Evolutionary conservation across 345 rosid species (phyloP).

Genomic region (Streptanthus diversifolius): DNA sequence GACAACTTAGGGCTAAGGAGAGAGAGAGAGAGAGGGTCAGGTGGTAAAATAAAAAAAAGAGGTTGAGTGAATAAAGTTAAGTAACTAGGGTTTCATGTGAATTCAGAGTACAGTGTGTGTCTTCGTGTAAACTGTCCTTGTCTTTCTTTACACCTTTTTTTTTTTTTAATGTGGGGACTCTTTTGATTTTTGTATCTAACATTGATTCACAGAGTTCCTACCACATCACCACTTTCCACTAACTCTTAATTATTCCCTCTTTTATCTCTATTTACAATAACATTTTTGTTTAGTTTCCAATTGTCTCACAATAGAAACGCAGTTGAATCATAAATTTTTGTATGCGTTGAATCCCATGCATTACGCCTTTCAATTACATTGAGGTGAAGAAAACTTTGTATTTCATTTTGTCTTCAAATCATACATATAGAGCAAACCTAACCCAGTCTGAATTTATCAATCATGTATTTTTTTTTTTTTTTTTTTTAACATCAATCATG

Average conservation of each 20-base stretch:
- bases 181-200: not conserved
- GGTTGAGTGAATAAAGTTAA: constrained; percentile 26
- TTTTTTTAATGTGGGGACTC: constrained; percentile 13
- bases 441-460: not conserved
- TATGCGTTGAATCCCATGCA: constrained; percentile 30
- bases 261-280: constrained; percentile 8
- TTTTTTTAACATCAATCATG: too few relatives aligned
- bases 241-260: constrained; percentile 4
- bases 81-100: constrained; percentile 35
- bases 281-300: constrained; percentile 23
- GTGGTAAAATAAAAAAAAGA: constrained; percentile 14
- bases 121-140: constrained; percentile 40
- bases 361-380: not conserved
- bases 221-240: not conserved
- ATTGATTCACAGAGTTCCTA: constrained; percentile 23
- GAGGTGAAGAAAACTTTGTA: not conserved
- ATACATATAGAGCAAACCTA: not conserved
- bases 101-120: constrained; percentile 18
- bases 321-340: not conserved
- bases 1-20: constrained; percentile 24
- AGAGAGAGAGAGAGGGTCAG: constrained; percentile 14
- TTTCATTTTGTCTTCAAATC: not conserved
- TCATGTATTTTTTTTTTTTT: not conserved
- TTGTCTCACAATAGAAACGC: constrained; percentile 16
- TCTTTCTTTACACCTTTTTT: constrained; percentile 6